Evolutionary conservation across 352 stramenopile species (phyloP).

Genomic region (Globisporangium viniferum): DNA sequence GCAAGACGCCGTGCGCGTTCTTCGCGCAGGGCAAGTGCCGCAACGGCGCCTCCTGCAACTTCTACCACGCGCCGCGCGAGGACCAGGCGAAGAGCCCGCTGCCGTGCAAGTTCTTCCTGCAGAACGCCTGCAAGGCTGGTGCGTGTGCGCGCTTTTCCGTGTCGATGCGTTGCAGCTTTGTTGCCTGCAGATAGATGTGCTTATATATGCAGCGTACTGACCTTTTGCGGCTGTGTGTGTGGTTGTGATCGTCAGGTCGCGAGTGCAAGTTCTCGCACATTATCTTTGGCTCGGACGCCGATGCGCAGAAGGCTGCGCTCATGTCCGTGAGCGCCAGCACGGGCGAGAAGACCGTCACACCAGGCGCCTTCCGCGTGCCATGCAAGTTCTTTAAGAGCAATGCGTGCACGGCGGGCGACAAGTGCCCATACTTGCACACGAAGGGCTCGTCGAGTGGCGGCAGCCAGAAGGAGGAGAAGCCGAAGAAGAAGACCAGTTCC

Average conservation of each 20-base stretch:
- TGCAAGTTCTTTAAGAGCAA: slow-evolving; percentile 77
- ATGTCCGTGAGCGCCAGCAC: slow-evolving; percentile 36
- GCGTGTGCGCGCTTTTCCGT: not conserved
- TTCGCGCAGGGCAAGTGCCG: slow-evolving; percentile 69
- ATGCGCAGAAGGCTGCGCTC: slow-evolving; percentile 16
- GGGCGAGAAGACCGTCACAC: slow-evolving; percentile 38
- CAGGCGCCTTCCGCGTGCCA: slow-evolving; percentile 42
- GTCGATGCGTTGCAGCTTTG: not conserved
- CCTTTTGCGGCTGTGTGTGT: not conserved
- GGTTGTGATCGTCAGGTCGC: slow-evolving; percentile 22
- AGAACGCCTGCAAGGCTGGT: slow-evolving; percentile 55
- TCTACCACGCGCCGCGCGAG: slow-evolving; percentile 49
- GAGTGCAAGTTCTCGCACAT: slow-evolving; percentile 67
- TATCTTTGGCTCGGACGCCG: slow-evolving; percentile 7
- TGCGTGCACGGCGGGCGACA: slow-evolving; percentile 55
- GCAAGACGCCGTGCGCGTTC: slow-evolving; percentile 51
- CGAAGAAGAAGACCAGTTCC: slow-evolving; percentile 18
- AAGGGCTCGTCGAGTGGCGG: slow-evolving; percentile 18
- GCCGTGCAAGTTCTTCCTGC: slow-evolving; percentile 73
- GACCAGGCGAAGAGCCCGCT: slow-evolving; percentile 35
- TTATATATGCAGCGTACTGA: not conserved
- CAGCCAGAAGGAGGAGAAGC: slow-evolving; percentile 12
- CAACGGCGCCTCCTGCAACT: slow-evolving; percentile 60
- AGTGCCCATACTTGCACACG: slow-evolving; percentile 67
- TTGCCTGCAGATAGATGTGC: not conserved